phyloP scores from a whole-genome alignment of 768 basidiomycete genomes.

The Phanerochaete carnosa region DNA sequence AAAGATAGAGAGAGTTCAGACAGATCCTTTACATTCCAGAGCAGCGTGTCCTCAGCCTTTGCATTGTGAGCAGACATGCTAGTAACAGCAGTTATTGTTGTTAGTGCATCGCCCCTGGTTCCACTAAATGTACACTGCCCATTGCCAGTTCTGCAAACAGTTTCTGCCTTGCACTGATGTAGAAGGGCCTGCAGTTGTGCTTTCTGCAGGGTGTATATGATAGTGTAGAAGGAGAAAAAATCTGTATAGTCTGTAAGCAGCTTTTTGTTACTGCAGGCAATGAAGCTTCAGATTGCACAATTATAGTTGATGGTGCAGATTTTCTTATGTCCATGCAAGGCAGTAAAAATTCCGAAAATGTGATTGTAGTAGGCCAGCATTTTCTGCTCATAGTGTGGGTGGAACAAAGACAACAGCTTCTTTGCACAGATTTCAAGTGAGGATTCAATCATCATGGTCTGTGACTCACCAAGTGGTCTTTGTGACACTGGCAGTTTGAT shows the following conservation, averaged over 20 bases:
- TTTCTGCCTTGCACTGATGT: background rate
- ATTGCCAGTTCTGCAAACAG: background rate
- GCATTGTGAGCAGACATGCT: constrained; percentile 22
- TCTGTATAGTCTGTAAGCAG: constrained; percentile 21
- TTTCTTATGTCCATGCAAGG: background rate
- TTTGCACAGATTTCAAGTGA: background rate
- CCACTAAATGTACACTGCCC: constrained; percentile 17
- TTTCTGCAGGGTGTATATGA: background rate
- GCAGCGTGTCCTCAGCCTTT: background rate
- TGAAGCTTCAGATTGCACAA: constrained; percentile 23
- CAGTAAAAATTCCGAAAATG: background rate
- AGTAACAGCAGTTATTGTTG: constrained; percentile 17
- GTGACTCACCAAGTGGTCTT: too few species aligned
- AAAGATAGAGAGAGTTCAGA: background rate
- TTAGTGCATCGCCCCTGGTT: constrained; percentile 18
- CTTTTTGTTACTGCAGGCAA: constrained; percentile 14
- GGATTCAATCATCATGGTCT: background rate
- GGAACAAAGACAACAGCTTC: background rate
- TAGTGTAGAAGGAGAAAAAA: constrained; percentile 11
- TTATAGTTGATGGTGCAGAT: constrained; percentile 29
- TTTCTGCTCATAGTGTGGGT: background rate
- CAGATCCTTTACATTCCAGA: background rate
- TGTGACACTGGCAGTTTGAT: too few species aligned
- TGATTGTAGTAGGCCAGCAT: background rate
- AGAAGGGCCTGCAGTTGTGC: background rate